Percentiles rank a stretch among this genome's conserved stretches.
Conservation (phyloP, 768 basidiomycete species). For the Lactifluus volemus region DNA sequence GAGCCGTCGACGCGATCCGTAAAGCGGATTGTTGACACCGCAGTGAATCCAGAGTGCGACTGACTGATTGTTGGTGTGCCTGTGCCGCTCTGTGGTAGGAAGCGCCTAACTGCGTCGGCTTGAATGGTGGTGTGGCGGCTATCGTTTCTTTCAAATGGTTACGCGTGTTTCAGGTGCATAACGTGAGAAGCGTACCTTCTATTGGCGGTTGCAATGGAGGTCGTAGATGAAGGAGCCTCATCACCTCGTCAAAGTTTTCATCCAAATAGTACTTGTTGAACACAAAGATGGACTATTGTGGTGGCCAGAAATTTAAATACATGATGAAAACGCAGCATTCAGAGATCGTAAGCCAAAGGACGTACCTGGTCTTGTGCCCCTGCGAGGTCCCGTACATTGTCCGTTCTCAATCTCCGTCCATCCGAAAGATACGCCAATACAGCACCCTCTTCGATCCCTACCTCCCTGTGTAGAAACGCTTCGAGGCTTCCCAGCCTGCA, state of each 20-base stretch:
- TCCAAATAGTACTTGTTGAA: conserved; percentile 80
- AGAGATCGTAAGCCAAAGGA: neutral
- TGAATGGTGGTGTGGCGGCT: conserved; percentile 63
- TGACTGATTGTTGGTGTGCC: conserved; percentile 54
- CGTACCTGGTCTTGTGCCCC: conserved; percentile 68
- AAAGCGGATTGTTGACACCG: conserved; percentile 62
- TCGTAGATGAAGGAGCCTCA: conserved; percentile 52
- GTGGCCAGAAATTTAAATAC: neutral
- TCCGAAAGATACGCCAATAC: conserved; percentile 75
- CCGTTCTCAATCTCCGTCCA: conserved; percentile 59
- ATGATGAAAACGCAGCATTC: neutral
- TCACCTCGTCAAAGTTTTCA: conserved; percentile 53
- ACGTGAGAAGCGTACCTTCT: conserved; percentile 42
- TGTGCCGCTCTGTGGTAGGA: conserved; percentile 59
- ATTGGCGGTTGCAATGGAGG: conserved; percentile 59
- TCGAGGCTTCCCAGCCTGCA: conserved; percentile 60
- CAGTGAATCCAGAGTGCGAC: conserved; percentile 42
- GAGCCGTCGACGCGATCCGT: conserved; percentile 59
- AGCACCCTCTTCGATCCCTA: conserved; percentile 58
- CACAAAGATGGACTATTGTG: conserved; percentile 57
- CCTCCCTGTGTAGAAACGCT: conserved; percentile 59
- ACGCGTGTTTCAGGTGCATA: neutral
- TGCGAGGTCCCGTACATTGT: conserved; percentile 69
- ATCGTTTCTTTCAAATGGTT: conserved; percentile 39
- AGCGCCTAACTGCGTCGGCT: conserved; percentile 55